phyloP scores from a whole-genome alignment of 495 filamentous ascomycete genomes.

The Lineolata rhizophorae region DNA sequence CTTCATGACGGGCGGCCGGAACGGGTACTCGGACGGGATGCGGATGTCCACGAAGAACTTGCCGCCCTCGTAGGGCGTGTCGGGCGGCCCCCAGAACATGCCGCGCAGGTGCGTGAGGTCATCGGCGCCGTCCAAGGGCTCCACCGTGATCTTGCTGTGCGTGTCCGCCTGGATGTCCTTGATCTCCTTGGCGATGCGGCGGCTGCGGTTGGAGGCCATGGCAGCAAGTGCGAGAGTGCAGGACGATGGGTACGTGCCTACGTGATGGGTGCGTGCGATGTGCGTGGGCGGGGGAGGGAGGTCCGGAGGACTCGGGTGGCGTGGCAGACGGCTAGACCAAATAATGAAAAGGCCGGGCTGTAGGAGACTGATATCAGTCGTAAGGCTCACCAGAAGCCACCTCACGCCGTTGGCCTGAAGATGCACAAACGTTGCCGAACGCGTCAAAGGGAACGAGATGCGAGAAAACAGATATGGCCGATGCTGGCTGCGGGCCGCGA shows the following conservation, averaged over 20 bases:
- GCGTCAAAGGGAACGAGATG: no score
- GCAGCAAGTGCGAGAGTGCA: no score
- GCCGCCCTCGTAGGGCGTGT: slow-evolving; percentile 86
- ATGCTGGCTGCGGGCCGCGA: no score
- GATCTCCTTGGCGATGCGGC: slow-evolving; percentile 82
- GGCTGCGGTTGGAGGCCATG: slow-evolving; percentile 59
- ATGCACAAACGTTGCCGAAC: no score
- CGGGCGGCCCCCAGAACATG: slow-evolving; percentile 68
- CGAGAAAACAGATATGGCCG: no score
- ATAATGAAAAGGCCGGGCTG: no score
- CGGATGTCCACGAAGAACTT: slow-evolving; percentile 63
- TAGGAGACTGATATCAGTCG: no score
- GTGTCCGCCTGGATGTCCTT: slow-evolving; percentile 63
- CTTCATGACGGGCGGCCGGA: slow-evolving; percentile 77
- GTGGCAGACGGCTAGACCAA: background rate
- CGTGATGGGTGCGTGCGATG: background rate
- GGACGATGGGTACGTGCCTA: slow-evolving; percentile 6
- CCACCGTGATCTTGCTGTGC: slow-evolving; percentile 48
- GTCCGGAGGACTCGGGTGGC: background rate
- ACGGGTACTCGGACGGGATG: slow-evolving; percentile 81
- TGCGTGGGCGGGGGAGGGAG: slow-evolving; percentile 1
- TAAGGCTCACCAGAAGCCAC: no score
- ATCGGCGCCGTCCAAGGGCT: slow-evolving; percentile 36
- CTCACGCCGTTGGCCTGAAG: no score
- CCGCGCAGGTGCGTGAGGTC: slow-evolving; percentile 75